Evolutionary conservation across 441 rosid genomes (phyloP).

Genomic region (Daphne laureola): DNA sequence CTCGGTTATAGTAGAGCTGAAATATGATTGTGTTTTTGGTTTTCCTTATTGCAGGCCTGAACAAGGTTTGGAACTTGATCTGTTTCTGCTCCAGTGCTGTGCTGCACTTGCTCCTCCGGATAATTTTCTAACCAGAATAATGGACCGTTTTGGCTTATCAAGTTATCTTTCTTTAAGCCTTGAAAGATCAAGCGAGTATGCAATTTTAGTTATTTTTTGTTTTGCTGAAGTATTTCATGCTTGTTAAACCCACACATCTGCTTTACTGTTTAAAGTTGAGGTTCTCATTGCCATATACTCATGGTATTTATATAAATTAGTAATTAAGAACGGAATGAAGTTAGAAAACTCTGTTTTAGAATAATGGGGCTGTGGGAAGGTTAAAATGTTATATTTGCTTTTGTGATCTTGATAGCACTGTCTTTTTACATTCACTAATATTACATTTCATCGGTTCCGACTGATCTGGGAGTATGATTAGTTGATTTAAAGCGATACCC

Average conservation of each 20-base stretch:
- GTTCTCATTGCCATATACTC: too few species aligned
- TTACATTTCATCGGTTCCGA: too few species aligned
- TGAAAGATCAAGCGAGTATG: conserved; percentile 62
- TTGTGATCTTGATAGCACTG: too few species aligned
- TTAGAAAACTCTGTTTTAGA: too few species aligned
- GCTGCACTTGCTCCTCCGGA: conserved; percentile 96
- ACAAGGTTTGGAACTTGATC: conserved; percentile 93
- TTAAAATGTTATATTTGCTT: too few species aligned
- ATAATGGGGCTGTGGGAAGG: too few species aligned
- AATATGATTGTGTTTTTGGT: conserved; percentile 19
- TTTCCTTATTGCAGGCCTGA: conserved; percentile 67
- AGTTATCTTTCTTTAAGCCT: conserved; percentile 54
- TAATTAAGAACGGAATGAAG: too few species aligned
- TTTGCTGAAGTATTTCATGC: neutral
- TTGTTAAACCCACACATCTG: neutral
- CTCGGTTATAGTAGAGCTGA: conserved; percentile 6
- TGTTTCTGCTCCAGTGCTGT: conserved; percentile 95
- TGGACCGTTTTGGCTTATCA: conserved; percentile 77
- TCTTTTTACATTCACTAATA: too few species aligned
- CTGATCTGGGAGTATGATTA: too few species aligned
- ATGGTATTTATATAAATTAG: too few species aligned
- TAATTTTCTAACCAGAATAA: conserved; percentile 58
- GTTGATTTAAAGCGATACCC: too few species aligned
- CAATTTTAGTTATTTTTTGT: conserved; percentile 13
- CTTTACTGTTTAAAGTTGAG: neutral